Base-by-base conservation (phyloP, 73 alveolate species). In the Tetrahymena thermophila region DNA sequence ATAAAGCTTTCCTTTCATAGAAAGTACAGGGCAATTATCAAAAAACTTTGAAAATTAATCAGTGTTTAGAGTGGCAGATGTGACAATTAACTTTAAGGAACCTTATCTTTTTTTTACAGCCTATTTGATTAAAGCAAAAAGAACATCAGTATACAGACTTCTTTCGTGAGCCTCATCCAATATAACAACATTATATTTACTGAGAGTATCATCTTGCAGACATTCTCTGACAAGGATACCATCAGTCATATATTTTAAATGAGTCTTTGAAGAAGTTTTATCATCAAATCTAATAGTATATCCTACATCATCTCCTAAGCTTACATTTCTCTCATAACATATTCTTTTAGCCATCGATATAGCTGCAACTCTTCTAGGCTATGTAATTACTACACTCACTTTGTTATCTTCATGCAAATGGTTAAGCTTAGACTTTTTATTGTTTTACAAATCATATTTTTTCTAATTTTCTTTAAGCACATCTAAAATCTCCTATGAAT, bases 281-380 rank as follows among this genome's bases (percentile, higher is more conserved):
- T 98, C 99, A 38, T 98, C 99, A 97, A 98, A 98, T 42, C 99
- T 85, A 43, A 98, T 98, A 17, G 99, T 96, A 93, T 98, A 99
- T 23, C 99, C 99, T 0, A 99, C 99, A 95, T 98, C 98, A 4
- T 93, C 55, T 35, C 99, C 99, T 56, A 98, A 89, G 85, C 40
- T 71, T 96, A 98, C 95, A 95, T 97, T 96, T 94, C 97, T 94
- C 94, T 99, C 99, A 95, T 98, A 97, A 21, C 99, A 98, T n/a
- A 99, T 99, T 98, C 99, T 97, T 85, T 96, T 97, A 17, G 99
- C 98, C 96, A 99, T 94, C 93, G 99, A 98, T 35, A 99, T 98
- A 14, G 99, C 99, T 15, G 99, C 99, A 42, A 99, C 99, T 96
- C 99, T 97, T 96, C 99, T 96, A 6, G 99, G 99, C 95, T 99